Conservation (phyloP, 2,329 filamentous ascomycete species). For the Penicillium sp. region DNA sequence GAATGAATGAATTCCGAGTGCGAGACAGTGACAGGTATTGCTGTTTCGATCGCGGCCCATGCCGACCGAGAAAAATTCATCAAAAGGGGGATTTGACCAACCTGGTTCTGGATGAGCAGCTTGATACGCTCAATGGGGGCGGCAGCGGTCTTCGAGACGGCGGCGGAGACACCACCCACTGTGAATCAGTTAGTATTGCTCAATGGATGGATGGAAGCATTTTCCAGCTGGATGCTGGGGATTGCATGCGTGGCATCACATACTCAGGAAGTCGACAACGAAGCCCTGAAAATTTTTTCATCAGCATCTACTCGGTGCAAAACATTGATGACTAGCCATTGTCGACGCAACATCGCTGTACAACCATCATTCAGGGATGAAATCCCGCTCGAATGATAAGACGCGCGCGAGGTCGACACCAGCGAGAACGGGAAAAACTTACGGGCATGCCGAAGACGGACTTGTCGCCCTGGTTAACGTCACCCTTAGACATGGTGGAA, state of each 20-base stretch:
- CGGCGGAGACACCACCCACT: conserved; percentile 99
- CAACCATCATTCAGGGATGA: no score
- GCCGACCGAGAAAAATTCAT: conserved; percentile 2
- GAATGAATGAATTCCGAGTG: neutral
- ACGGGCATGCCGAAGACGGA: conserved; percentile 50
- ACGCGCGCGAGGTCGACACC: conserved; percentile 4
- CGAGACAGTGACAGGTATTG: no score
- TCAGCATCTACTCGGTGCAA: conserved; percentile 21
- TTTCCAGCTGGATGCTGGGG: conserved; percentile 1
- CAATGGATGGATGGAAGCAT: no score
- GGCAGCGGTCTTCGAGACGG: conserved; percentile 99
- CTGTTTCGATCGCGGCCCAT: neutral
- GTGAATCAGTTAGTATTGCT: conserved; percentile 42
- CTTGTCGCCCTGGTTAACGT: conserved; percentile 49
- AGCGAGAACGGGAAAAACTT: conserved; percentile 28
- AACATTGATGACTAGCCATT: neutral
- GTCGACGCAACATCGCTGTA: neutral
- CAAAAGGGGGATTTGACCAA: conserved; percentile 49
- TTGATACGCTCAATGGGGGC: conserved; percentile 99
- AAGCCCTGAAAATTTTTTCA: conserved; percentile 61
- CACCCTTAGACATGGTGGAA: conserved; percentile 45
- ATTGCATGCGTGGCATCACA: conserved; percentile 43
- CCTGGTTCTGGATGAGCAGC: conserved; percentile 99
- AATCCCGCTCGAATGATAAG: no score
- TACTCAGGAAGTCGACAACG: conserved; percentile 98